Base-by-base conservation (phyloP, 352 stramenopile species). In the Aphanomyces cochlioides region DNA sequence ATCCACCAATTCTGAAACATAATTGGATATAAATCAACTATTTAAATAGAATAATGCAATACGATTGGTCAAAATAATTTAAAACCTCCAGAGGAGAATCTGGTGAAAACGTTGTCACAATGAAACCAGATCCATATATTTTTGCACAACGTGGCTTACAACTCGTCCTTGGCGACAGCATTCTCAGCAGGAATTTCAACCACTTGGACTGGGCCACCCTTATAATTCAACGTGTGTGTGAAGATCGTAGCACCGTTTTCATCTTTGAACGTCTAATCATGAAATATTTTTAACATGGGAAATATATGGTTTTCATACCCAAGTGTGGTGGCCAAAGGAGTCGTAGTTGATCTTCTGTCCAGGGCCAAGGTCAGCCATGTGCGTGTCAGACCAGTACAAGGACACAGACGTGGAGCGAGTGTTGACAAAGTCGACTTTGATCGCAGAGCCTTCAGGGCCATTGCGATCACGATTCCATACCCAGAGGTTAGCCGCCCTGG, bases 401-500 rank as follows among this genome's bases (percentile, higher is more conserved):
- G 77, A 73, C 36, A 94, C 75, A 5, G 77, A 59, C n/a, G 69
- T 57, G 45, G 78, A 69, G 7, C 78, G 85, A 21, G 80, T 81
- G 78, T 94, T 94, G 69, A 82, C 74, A 72, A 94, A 92, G 21
- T 74, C 81, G 45, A 92, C 79, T 10, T 56, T 84, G 74, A 87
- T 83, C 57, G 85, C 69, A 34, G 58, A 78, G 10, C 73, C 70
- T 17, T 53, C 53, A 7, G 70, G 78, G n/a, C 39, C 61, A 54
- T 79, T 54, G 36, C 64, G 64, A 36, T 56, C 17, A n/a, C 73
- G 74, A 74, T 92, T 94, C 88, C 88, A 96, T 47, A 96, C 76
- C 87, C 87, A 96, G 45, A 95, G 86, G 67, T 95, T 95, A 15
- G 88, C 87, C 40, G 84, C 88, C 64, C 64, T 70, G 61, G 5